Base-by-base conservation (phyloP, 1,139 yeast genomes). In the Suhomyces maxii region DNA sequence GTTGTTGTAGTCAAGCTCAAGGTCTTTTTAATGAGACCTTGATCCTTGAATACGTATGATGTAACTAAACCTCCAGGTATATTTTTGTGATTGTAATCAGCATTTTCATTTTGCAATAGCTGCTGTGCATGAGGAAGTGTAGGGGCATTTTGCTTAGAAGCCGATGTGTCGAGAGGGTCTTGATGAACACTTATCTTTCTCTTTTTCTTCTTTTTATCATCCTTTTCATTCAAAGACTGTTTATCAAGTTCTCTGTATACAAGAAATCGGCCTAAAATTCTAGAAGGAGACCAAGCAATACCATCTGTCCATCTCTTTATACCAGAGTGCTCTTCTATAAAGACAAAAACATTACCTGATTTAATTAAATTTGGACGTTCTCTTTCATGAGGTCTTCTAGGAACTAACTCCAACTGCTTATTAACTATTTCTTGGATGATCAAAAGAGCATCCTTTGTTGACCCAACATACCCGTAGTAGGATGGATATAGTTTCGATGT, bases 241-340 rank as follows among this genome's bases (percentile, higher is more conserved):
- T 80, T 79, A 57, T 87, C 90, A 44, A 88, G 68, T 63, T 88
- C 95, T 37, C 96, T 77, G 64, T 90, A 90, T 8, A 90, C 85
- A 36, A 90, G 70, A 56, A 90, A 90, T 48, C 95, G 74, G 3
- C 96, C 96, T 37, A 89, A 73, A 30, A 90, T 89, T 43, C 97
- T 71, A 2, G 95, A 85, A 0, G 97, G 97, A 1, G 91, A 83
- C 97, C 97, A 90, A 10, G 91, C 77, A 18, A 88, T 81, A 12
- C 97, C 96, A 61, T 90, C 97, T 0, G 97, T 90, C 97, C 97
- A 90, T 46, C 97, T 73, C 63, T 87, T 87, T 51, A 90, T 89
- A 1, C 95, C 93, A 0, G 93, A 83, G 18, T 79, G 75, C 53
- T 86, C 89, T 63, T 90, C 97, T 43, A 87, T 80, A 60, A 89